These are phyloP conservation scores for Phytopythium cucurbitacearum DNA, from an alignment of 352 stramenopile genomes.

Conservation along the genomic window DNA sequence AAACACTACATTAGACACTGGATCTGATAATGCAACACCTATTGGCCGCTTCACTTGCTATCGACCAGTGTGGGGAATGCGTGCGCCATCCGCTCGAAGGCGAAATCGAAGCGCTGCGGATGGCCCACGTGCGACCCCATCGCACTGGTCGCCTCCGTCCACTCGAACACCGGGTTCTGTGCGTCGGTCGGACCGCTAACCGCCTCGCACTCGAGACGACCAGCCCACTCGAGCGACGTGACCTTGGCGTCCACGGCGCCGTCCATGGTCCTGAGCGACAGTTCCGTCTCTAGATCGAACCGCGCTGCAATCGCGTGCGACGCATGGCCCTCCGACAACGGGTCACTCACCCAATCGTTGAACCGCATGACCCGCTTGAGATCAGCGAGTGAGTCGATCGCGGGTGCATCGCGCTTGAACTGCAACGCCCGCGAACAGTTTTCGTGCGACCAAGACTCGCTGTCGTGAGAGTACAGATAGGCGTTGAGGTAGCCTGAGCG, in stretches of 20 bases:
- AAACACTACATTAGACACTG: too few relatives aligned
- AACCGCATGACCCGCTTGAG: constrained; percentile 65
- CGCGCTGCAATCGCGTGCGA: constrained; percentile 54
- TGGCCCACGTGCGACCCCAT: constrained; percentile 24
- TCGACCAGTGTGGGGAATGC: neutral
- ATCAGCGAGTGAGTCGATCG: constrained; percentile 33
- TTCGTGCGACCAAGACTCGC: constrained; percentile 33
- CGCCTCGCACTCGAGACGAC: constrained; percentile 41
- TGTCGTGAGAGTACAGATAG: constrained; percentile 30
- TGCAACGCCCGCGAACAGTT: constrained; percentile 49
- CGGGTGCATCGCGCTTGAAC: constrained; percentile 45
- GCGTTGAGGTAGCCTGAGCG: constrained; percentile 42
- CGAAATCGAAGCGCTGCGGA: constrained; percentile 35
- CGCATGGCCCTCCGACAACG: constrained; percentile 36
- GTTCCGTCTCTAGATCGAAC: constrained; percentile 54
- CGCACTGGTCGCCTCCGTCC: constrained; percentile 24
- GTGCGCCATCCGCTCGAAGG: constrained; percentile 36
- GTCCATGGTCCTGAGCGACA: constrained; percentile 27
- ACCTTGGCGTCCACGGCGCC: constrained; percentile 78
- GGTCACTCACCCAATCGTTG: constrained; percentile 59
- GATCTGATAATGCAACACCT: too few relatives aligned
- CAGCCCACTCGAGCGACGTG: constrained; percentile 30
- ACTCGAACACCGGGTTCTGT: constrained; percentile 58
- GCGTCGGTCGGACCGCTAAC: constrained; percentile 55
- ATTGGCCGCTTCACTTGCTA: too few relatives aligned